These are phyloP conservation scores for Xerocomellus intermedius DNA, from an alignment of 768 basidiomycete species.

Conservation along the genomic window DNA sequence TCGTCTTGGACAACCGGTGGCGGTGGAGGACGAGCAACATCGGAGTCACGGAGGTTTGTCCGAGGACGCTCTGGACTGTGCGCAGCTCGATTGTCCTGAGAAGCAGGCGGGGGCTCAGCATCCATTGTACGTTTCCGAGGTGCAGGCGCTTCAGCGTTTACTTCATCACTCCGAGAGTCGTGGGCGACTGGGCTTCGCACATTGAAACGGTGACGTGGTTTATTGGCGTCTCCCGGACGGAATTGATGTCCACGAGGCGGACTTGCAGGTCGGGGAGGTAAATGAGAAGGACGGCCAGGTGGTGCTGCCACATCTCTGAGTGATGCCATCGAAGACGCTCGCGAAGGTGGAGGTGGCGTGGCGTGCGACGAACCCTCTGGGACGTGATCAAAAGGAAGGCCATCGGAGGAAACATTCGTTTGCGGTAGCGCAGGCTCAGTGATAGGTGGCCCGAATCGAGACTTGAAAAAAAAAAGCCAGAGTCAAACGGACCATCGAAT, in stretches of 20 bases:
- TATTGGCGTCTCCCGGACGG: conserved; percentile 9
- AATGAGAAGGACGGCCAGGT: conserved; percentile 12
- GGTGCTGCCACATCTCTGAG: conserved; percentile 7
- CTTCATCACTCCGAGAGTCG: conserved; percentile 1
- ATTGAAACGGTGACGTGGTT: neutral
- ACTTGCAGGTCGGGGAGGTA: conserved; percentile 25
- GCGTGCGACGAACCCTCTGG: conserved; percentile 21
- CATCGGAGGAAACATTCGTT: conserved; percentile 18
- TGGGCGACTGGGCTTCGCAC: neutral
- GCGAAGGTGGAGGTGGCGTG: conserved; percentile 29
- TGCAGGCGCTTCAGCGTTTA: neutral
- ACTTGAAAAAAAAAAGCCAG: conserved; percentile 16
- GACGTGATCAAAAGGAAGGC: conserved; percentile 7
- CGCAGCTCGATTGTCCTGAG: conserved; percentile 8
- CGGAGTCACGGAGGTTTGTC: conserved; percentile 9
- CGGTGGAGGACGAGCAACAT: conserved; percentile 1
- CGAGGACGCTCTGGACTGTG: conserved; percentile 10
- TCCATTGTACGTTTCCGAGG: conserved; percentile 12
- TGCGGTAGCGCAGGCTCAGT: conserved; percentile 4
- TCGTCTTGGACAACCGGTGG: neutral
- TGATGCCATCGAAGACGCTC: conserved; percentile 29
- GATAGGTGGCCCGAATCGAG: conserved; percentile 34
- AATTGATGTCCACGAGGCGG: conserved; percentile 13
- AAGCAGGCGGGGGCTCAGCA: conserved; percentile 2
- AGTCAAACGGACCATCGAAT: neutral